Conservation (phyloP, 78 protist species). For the Acrasis kona region DNA sequence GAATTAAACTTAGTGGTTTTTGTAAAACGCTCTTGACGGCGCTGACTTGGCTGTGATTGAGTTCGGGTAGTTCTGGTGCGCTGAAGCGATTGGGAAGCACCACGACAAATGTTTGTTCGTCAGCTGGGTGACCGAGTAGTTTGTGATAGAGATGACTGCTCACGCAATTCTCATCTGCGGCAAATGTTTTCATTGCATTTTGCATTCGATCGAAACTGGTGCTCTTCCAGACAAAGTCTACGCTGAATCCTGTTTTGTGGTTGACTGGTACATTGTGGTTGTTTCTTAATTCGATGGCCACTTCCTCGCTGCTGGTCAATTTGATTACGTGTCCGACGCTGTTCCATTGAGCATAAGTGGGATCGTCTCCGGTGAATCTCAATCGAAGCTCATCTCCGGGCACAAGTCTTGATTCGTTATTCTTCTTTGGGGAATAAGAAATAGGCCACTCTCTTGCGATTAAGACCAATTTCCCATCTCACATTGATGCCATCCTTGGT, state of each 20-base stretch:
- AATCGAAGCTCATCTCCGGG: conserved; percentile 40
- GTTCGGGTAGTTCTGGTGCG: conserved; percentile 78
- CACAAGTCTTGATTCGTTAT: conserved; percentile 17
- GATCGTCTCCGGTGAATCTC: conserved; percentile 74
- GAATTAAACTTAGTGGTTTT: conserved; percentile 85
- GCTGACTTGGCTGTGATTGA: conserved; percentile 81
- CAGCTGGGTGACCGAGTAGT: conserved; percentile 88
- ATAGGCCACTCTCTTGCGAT: conserved; percentile 49
- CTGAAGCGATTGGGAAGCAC: conserved; percentile 26
- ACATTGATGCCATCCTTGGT: conserved; percentile 43
- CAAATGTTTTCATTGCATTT: conserved; percentile 80
- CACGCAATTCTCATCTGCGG: conserved; percentile 68
- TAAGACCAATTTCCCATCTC: conserved; percentile 83
- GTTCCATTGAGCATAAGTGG: conserved; percentile 35
- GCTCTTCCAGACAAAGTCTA: conserved; percentile 93
- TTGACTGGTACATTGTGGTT: conserved; percentile 31
- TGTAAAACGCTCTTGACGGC: conserved; percentile 78
- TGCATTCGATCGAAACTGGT: conserved; percentile 84
- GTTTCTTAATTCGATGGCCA: conserved; percentile 64
- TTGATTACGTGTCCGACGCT: conserved; percentile 58
- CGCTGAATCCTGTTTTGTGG: conserved; percentile 34
- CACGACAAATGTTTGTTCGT: conserved; percentile 21
- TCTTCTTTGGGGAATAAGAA: conserved; percentile 62
- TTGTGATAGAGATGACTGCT: conserved; percentile 72
- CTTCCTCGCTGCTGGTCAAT: conserved; percentile 42